Conservation (phyloP, 495 filamentous ascomycete genomes). For the Cetradonia linearis region DNA sequence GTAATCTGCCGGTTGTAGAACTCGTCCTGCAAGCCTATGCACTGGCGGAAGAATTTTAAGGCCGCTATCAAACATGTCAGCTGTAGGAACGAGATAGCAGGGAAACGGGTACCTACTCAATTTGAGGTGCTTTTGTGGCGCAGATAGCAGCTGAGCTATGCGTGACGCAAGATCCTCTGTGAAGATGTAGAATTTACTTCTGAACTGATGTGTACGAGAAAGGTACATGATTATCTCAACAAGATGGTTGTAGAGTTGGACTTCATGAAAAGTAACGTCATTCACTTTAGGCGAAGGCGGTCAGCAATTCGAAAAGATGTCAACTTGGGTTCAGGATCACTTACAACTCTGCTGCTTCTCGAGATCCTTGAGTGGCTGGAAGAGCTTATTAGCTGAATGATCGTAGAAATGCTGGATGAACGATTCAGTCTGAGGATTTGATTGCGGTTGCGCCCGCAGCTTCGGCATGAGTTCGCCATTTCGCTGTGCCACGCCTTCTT, state of each 20-base stretch:
- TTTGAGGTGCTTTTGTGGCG: constrained; percentile 87
- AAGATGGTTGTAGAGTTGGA: constrained; percentile 78
- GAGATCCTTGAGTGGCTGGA: constrained; percentile 75
- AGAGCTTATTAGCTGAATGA: constrained; percentile 73
- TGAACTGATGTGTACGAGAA: constrained; percentile 75
- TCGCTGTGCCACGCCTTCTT: constrained; percentile 56
- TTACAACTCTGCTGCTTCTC: constrained; percentile 53
- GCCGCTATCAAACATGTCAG: constrained; percentile 47
- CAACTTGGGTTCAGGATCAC: constrained; percentile 20
- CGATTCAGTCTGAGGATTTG: constrained; percentile 69
- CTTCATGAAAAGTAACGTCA: constrained; percentile 63
- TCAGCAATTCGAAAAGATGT: background rate
- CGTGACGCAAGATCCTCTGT: constrained; percentile 67
- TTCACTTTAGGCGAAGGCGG: constrained; percentile 37
- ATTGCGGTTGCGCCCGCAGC: constrained; percentile 34
- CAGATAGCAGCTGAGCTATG: constrained; percentile 72
- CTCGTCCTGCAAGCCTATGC: constrained; percentile 79
- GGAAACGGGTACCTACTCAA: constrained; percentile 50
- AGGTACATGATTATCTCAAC: constrained; percentile 95
- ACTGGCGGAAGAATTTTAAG: constrained; percentile 86
- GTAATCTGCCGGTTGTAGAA: constrained; percentile 84
- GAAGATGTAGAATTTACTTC: constrained; percentile 81
- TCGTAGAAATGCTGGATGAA: constrained; percentile 89
- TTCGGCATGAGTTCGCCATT: constrained; percentile 62
- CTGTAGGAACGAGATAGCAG: background rate